Percentiles rank a stretch among this genome's conserved stretches.
These are phyloP conservation scores for Ascochyta viciae-villosae DNA, from an alignment of 2,329 filamentous ascomycete genomes.

Conservation along the genomic window DNA sequence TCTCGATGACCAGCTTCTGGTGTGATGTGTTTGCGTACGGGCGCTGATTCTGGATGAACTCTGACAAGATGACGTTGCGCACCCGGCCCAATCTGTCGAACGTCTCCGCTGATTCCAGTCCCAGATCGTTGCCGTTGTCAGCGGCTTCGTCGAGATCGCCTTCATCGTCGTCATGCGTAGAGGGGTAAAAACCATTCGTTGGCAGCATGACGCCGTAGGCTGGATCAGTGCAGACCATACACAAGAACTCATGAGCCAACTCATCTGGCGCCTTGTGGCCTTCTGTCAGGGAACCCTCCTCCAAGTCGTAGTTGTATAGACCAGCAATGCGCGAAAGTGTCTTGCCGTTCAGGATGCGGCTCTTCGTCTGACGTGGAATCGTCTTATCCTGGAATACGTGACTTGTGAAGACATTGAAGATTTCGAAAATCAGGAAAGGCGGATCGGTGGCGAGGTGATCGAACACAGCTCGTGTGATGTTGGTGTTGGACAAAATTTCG, in stretches of 20 bases:
- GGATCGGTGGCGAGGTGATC: slow-evolving; percentile 81
- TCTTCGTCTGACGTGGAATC: slow-evolving; percentile 76
- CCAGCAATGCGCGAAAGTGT: slow-evolving; percentile 70
- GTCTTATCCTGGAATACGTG: slow-evolving; percentile 77
- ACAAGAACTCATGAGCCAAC: slow-evolving; percentile 76
- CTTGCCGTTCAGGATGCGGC: slow-evolving; percentile 75
- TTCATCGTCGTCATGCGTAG: slow-evolving; percentile 66
- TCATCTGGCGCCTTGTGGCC: slow-evolving; percentile 66
- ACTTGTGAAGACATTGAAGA: slow-evolving; percentile 73
- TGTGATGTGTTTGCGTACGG: slow-evolving; percentile 85
- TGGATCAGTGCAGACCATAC: slow-evolving; percentile 75
- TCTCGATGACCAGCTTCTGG: slow-evolving; percentile 78
- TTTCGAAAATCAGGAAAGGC: slow-evolving; percentile 75
- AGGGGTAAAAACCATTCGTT: slow-evolving; percentile 85
- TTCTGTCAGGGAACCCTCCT: slow-evolving; percentile 54
- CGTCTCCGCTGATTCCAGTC: slow-evolving; percentile 73
- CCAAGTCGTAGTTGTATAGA: slow-evolving; percentile 51
- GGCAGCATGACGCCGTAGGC: slow-evolving; percentile 77
- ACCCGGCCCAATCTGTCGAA: slow-evolving; percentile 75
- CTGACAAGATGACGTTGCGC: slow-evolving; percentile 78
- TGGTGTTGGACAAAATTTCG: slow-evolving; percentile 79
- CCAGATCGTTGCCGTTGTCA: slow-evolving; percentile 64
- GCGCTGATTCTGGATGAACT: slow-evolving; percentile 78
- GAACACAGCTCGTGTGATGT: slow-evolving; percentile 73
- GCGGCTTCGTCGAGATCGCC: slow-evolving; percentile 49